Evolutionary conservation across 495 filamentous ascomycete species (phyloP).

Genomic region (Penicillium nucicola): DNA sequence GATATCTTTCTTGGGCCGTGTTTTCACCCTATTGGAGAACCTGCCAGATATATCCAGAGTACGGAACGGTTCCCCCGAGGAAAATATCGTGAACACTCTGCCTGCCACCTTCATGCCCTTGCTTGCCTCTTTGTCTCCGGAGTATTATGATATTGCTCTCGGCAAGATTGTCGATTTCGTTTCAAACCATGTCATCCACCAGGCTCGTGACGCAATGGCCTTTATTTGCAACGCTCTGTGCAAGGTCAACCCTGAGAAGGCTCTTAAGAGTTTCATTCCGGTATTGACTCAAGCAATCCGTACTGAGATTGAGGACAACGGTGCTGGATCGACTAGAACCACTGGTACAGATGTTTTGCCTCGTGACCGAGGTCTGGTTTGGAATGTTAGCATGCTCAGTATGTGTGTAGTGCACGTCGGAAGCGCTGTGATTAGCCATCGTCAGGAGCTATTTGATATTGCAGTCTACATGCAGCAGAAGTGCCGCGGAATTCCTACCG

Average conservation of each 20-base stretch:
- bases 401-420: slow-evolving; percentile 99
- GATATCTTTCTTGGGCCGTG: slow-evolving; percentile 81
- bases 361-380: slow-evolving; percentile 86
- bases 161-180: slow-evolving; percentile 91
- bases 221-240: slow-evolving; percentile 96
- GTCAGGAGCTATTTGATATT: slow-evolving; percentile 84
- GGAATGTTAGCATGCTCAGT: slow-evolving; percentile 95
- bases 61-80: slow-evolving; percentile 87
- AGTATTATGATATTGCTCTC: slow-evolving; percentile 86
- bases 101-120: slow-evolving; percentile 89
- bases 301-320: slow-evolving; percentile 95
- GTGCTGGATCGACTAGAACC: slow-evolving; percentile 91
- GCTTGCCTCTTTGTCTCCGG: slow-evolving; percentile 86
- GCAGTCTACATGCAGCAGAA: slow-evolving; percentile 93
- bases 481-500: slow-evolving; percentile 87
- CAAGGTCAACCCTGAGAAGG: slow-evolving; percentile 91
- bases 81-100: slow-evolving; percentile 94
- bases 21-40: slow-evolving; percentile 94
- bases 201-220: slow-evolving; percentile 96
- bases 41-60: slow-evolving; percentile 85
- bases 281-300: slow-evolving; percentile 87
- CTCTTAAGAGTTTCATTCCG: slow-evolving; percentile 83
- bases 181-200: slow-evolving; percentile 93
- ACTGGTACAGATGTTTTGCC: slow-evolving; percentile 92
- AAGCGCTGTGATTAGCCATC: slow-evolving; percentile 80